phyloP scores from a whole-genome alignment of 306 rosid species.

The Clitoria ternatea region DNA sequence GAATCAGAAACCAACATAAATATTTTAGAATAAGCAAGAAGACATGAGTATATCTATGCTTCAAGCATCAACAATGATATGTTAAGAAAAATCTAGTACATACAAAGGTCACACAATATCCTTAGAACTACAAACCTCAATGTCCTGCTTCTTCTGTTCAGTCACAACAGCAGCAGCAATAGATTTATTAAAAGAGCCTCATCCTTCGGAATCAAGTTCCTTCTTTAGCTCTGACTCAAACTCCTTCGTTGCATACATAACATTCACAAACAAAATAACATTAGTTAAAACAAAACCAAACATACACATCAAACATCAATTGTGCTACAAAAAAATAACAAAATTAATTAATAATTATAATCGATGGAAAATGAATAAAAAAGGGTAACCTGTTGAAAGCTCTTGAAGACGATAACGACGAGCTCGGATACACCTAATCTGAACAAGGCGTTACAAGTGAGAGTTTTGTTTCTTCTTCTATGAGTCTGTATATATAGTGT shows the following conservation, averaged over 20 bases:
- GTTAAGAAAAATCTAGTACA: no score
- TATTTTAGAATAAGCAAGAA: no score
- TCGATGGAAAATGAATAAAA: no score
- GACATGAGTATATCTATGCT: no score
- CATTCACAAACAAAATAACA: conserved; percentile 23
- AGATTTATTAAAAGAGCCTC: conserved; percentile 41
- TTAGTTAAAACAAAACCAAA: no score
- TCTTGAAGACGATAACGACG: conserved; percentile 80
- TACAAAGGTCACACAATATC: conserved; percentile 59
- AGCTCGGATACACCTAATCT: conserved; percentile 94
- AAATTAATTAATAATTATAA: no score
- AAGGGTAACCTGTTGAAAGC: conserved; percentile 81
- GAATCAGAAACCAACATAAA: no score
- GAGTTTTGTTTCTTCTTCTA: conserved; percentile 29
- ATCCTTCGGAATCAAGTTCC: conserved; percentile 52
- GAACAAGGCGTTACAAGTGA: conserved; percentile 78
- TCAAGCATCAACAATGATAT: not conserved
- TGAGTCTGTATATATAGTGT: not conserved
- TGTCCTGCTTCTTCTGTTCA: conserved; percentile 62
- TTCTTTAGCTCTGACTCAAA: conserved; percentile 85
- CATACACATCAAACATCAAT: no score
- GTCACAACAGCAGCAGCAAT: conserved; percentile 25
- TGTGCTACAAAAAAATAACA: no score
- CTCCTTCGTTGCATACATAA: conserved; percentile 89
- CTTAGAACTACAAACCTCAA: conserved; percentile 57